These are phyloP conservation scores for Solanum lycopersicoides DNA, from an alignment of 257 asterid genomes.

Conservation along the genomic window DNA sequence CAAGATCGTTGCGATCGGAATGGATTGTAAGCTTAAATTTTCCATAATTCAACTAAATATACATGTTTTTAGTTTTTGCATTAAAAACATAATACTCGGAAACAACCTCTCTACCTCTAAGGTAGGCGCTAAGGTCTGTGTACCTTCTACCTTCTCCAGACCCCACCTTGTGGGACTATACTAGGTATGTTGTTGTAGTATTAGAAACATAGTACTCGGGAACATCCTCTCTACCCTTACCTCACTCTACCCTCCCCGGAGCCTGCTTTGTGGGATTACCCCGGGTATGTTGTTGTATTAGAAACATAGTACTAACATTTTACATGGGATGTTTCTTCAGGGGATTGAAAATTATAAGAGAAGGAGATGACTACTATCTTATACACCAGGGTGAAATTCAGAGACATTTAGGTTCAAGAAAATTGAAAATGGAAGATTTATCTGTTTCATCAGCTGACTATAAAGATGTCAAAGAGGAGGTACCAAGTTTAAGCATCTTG, in stretches of 20 bases:
- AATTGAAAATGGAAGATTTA: constrained; percentile 2
- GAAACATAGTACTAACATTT: not conserved
- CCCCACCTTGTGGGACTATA: not conserved
- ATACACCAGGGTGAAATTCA: constrained; percentile 74
- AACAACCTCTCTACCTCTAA: not conserved
- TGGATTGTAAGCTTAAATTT: constrained; percentile 49
- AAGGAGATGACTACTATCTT: constrained; percentile 64
- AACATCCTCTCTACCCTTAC: not conserved
- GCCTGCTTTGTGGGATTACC: not conserved
- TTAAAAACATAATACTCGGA: not conserved
- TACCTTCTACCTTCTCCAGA: not conserved
- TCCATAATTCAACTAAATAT: not conserved
- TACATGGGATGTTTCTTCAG: constrained; percentile 14
- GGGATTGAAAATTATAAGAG: constrained; percentile 78
- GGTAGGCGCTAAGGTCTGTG: not conserved
- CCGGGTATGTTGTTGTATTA: not conserved
- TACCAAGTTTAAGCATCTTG: constrained; percentile 34
- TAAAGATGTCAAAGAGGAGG: constrained; percentile 7
- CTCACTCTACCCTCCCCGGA: not conserved
- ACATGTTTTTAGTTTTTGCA: not conserved
- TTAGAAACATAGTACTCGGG: not conserved
- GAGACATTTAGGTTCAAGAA: constrained; percentile 53
- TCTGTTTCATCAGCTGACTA: not conserved
- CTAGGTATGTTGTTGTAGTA: not conserved
- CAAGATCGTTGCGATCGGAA: constrained; percentile 76